These are phyloP conservation scores for Asterionellopsis glacialis DNA, from an alignment of 108 stramenopile genomes.

Conservation along the genomic window DNA sequence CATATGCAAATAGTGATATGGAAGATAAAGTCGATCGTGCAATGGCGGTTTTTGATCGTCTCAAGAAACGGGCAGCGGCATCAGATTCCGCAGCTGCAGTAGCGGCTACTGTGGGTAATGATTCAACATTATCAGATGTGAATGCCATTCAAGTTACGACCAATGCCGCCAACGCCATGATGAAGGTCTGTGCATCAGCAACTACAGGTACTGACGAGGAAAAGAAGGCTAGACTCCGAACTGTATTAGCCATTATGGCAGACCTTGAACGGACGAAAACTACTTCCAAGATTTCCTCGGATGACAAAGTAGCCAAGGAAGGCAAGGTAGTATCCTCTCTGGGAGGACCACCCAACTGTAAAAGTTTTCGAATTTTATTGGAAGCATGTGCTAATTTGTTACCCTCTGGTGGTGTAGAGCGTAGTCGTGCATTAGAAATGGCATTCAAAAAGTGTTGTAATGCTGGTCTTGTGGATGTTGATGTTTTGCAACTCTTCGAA, in stretches of 20 bases:
- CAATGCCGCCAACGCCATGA: constrained; percentile 49
- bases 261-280: constrained; percentile 38
- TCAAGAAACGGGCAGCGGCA: not conserved
- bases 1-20: constrained; percentile 21
- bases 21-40: constrained; percentile 14
- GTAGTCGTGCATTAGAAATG: constrained; percentile 48
- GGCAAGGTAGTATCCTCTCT: constrained; percentile 1
- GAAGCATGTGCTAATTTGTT: constrained; percentile 52
- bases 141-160: constrained; percentile 3
- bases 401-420: constrained; percentile 28
- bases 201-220: constrained; percentile 13
- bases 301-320: no score
- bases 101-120: not conserved
- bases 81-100: not conserved
- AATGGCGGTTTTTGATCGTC: constrained; percentile 3
- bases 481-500: constrained; percentile 50
- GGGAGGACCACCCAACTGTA: constrained; percentile 42
- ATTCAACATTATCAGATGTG: not conserved
- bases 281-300: no score
- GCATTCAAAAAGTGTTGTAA: constrained; percentile 65
- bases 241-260: constrained; percentile 34
- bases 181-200: constrained; percentile 40
- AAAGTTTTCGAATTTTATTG: constrained; percentile 54
- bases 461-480: constrained; percentile 61
- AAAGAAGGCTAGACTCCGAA: constrained; percentile 15